Evolutionary conservation across 139 green algal species (phyloP), one percentile per base, ranked within the genome.

Genomic region (Coccomyxa sp.): DNA sequence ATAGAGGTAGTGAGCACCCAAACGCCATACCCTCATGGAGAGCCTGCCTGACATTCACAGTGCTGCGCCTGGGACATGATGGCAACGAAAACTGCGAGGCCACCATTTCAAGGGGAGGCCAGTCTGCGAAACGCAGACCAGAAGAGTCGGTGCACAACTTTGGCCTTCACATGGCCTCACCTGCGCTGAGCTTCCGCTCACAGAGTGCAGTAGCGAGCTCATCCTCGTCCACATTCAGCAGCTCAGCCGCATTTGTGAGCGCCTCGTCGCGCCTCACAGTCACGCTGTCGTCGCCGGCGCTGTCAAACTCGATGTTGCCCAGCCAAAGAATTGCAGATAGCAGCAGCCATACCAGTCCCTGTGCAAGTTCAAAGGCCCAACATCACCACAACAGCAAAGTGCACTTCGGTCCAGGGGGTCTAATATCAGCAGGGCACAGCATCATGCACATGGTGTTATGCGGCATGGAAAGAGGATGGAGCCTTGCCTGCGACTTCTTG

Each of bases 261-360:
- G 90, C 87, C 16, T 84, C 83, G 10, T 68, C 76, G 21, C 77
- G 74, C 0, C 58, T 59, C 60, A 88, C 63, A n/a, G 75, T 67
- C n/a, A 88, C 88, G 59, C 90, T 87, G 76, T 93, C 89, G 0
- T 66, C 32, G n/a, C 58, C 79, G 28, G 60, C 82, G 18, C 76
- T 45, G 67, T 85, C 82, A 67, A 98, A 95, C 28, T 84, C 81
- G 21, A 97, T 80, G 86, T 98, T 98, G 74, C 96, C 95, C 63
- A 99, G 89, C 86, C 97, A 96, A 57, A 99, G 86, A 59, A 99
- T 90, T 11, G 92, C 94, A 10, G 92, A 90, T 71, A 99, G 89
- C 11, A 94, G 83, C n/a, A 83, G 66, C 77, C 96, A 93, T 32
- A 98, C 90, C 95, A 89, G 17, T 89, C 95, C 18, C 67, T 66